These are phyloP conservation scores for Cyclotella kingstonii DNA, from an alignment of 108 stramenopile genomes.

Conservation along the genomic window DNA sequence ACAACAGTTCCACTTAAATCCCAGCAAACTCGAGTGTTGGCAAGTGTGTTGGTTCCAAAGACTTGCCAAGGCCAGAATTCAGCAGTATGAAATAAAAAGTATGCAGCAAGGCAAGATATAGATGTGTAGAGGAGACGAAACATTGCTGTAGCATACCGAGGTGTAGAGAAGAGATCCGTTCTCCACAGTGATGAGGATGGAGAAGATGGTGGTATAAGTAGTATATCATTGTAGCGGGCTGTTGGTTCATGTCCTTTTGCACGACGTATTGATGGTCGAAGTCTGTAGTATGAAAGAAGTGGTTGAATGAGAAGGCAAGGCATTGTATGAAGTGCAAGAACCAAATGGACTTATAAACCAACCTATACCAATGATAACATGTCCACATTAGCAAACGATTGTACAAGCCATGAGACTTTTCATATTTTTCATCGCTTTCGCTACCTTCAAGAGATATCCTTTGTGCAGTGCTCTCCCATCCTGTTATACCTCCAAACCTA, in stretches of 20 bases:
- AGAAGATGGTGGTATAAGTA: neutral
- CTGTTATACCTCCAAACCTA: conserved; percentile 30
- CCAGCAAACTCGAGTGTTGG: conserved; percentile 71
- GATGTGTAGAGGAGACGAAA: conserved; percentile 64
- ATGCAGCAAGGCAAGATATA: conserved; percentile 52
- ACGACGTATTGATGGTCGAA: conserved; percentile 34
- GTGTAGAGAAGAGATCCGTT: conserved; percentile 59
- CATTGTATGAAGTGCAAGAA: too few relatives aligned
- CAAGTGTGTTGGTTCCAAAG: conserved; percentile 49
- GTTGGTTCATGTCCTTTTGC: conserved; percentile 42
- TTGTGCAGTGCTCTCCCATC: conserved; percentile 9
- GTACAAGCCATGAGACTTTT: conserved; percentile 6
- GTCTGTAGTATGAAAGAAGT: neutral
- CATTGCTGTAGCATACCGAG: conserved; percentile 77
- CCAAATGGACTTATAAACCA: too few relatives aligned
- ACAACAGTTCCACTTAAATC: conserved; percentile 63
- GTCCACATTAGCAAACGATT: conserved; percentile 18
- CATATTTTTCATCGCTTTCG: conserved; percentile 8
- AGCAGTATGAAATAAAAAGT: conserved; percentile 50
- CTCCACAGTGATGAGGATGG: conserved; percentile 9
- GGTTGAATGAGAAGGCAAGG: too few relatives aligned
- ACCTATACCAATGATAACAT: conserved; percentile 32
- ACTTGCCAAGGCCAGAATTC: conserved; percentile 79
- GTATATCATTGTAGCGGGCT: conserved; percentile 23
- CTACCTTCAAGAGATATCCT: conserved; percentile 10